Evolutionary conservation across 1,139 yeast species (phyloP).

Genomic region (Diutina scorzettiae): DNA sequence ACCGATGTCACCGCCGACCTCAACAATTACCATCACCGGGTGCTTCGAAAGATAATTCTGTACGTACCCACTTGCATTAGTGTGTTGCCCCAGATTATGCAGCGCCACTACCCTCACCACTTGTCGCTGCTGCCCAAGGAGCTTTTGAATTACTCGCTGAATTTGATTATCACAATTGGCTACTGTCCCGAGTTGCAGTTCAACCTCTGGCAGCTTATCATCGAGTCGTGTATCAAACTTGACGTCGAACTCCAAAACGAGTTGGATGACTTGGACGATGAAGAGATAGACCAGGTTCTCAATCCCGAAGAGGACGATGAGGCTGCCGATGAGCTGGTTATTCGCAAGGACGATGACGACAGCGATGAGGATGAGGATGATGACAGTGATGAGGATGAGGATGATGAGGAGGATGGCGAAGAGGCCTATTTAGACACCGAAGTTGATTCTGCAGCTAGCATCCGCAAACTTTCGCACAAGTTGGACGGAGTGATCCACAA

Average conservation of each 20-base stretch:
- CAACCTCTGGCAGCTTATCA: conserved; percentile 66
- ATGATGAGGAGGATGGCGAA: conserved; percentile 18
- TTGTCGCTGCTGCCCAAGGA: conserved; percentile 41
- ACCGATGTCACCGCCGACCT: conserved; percentile 11
- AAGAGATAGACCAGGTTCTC: conserved; percentile 55
- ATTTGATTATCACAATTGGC: conserved; percentile 43
- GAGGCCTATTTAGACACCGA: conserved; percentile 16
- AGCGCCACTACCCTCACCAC: conserved; percentile 67
- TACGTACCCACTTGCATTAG: conserved; percentile 75
- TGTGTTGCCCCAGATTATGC: conserved; percentile 47
- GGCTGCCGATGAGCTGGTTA: conserved; percentile 14
- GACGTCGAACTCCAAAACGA: conserved; percentile 94
- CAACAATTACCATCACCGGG: conserved; percentile 45
- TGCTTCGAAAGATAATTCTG: conserved; percentile 49
- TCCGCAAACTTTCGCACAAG: conserved; percentile 48
- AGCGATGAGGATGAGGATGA: conserved; percentile 9
- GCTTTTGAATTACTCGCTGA: conserved; percentile 52
- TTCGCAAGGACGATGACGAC: conserved; percentile 11
- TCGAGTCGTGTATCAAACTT: conserved; percentile 71
- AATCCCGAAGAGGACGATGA: conserved; percentile 33
- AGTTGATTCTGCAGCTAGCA: conserved; percentile 38
- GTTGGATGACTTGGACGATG: conserved; percentile 70
- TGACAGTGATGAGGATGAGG: conserved; percentile 10
- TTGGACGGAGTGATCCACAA: conserved; percentile 52
- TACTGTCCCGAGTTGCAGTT: conserved; percentile 70